These are phyloP conservation scores for Massariosphaeria phaeospora DNA, from an alignment of 495 filamentous ascomycete genomes.

Conservation along the genomic window DNA sequence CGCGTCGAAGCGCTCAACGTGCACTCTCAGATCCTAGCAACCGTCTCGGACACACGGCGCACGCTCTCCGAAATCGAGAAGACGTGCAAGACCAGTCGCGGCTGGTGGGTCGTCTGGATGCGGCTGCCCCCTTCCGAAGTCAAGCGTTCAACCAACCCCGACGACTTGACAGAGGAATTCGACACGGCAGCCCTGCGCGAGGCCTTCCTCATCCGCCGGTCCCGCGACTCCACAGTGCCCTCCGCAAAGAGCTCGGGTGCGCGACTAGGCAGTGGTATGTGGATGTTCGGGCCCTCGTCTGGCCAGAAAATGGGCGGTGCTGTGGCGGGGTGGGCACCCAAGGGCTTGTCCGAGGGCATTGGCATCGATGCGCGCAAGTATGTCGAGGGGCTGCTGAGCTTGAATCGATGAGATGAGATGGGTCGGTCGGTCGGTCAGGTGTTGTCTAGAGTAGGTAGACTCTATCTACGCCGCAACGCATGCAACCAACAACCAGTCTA, in stretches of 20 bases:
- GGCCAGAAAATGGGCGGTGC: slow-evolving; percentile 39
- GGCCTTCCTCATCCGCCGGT: slow-evolving; percentile 72
- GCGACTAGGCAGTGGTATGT: slow-evolving; percentile 42
- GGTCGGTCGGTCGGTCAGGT: too few relatives aligned
- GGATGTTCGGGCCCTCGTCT: slow-evolving; percentile 26
- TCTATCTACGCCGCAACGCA: too few relatives aligned
- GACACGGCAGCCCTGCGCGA: slow-evolving; percentile 44
- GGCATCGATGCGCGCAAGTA: slow-evolving; percentile 82
- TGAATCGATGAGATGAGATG: slow-evolving; percentile 59
- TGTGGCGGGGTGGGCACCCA: slow-evolving; percentile 51
- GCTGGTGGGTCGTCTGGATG: slow-evolving; percentile 98
- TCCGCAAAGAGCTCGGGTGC: slow-evolving; percentile 33
- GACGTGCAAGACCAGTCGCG: slow-evolving; percentile 84
- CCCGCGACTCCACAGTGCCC: slow-evolving; percentile 58
- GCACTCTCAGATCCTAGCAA: slow-evolving; percentile 77
- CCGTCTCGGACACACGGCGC: slow-evolving; percentile 58
- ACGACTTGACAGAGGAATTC: slow-evolving; percentile 12
- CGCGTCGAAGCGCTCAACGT: slow-evolving; percentile 86
- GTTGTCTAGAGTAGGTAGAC: too few relatives aligned
- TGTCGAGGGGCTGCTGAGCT: slow-evolving; percentile 73
- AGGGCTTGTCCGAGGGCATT: slow-evolving; percentile 73
- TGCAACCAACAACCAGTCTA: too few relatives aligned
- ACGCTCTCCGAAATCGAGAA: slow-evolving; percentile 60
- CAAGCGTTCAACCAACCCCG: slow-evolving; percentile 1
- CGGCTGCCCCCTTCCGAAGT: slow-evolving; percentile 51